These are phyloP conservation scores for Mollisiaceae sp. DNA, from an alignment of 2,329 filamentous ascomycete species.

Conservation along the genomic window DNA sequence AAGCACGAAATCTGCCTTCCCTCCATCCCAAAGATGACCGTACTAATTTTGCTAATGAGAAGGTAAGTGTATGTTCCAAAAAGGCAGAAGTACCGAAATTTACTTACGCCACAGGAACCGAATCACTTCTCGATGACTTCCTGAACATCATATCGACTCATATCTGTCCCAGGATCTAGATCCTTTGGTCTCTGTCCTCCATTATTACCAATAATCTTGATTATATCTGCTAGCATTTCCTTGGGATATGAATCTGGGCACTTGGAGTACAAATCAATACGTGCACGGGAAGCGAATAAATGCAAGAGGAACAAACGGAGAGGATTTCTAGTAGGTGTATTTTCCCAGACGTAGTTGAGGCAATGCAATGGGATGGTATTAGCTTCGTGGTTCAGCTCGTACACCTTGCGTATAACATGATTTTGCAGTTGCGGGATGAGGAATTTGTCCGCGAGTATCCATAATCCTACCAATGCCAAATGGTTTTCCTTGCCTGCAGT, in stretches of 20 bases:
- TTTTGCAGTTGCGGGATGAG: constrained; percentile 10
- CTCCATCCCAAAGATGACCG: too few species aligned
- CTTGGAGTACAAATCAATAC: neutral
- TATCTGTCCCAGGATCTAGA: neutral
- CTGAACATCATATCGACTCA: neutral
- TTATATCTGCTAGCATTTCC: constrained; percentile 13
- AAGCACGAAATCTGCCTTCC: too few species aligned
- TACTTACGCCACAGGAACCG: neutral
- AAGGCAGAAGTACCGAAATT: neutral
- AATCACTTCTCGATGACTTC: neutral
- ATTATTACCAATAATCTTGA: neutral
- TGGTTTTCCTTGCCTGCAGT: too few species aligned
- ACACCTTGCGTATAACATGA: neutral
- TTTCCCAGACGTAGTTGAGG: neutral
- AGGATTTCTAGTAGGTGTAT: neutral
- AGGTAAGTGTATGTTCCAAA: too few species aligned
- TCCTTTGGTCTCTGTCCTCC: neutral
- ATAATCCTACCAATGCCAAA: neutral
- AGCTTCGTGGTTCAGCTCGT: too few species aligned
- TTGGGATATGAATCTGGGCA: neutral
- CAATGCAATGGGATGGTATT: neutral
- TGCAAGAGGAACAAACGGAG: constrained; percentile 10
- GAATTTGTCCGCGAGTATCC: constrained; percentile 19
- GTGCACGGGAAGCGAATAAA: neutral
- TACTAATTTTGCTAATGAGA: too few species aligned